Percentiles rank a stretch among this genome's conserved stretches.
Conservation (phyloP, 768 basidiomycete genomes). For the Ephemerocybe angulata region DNA sequence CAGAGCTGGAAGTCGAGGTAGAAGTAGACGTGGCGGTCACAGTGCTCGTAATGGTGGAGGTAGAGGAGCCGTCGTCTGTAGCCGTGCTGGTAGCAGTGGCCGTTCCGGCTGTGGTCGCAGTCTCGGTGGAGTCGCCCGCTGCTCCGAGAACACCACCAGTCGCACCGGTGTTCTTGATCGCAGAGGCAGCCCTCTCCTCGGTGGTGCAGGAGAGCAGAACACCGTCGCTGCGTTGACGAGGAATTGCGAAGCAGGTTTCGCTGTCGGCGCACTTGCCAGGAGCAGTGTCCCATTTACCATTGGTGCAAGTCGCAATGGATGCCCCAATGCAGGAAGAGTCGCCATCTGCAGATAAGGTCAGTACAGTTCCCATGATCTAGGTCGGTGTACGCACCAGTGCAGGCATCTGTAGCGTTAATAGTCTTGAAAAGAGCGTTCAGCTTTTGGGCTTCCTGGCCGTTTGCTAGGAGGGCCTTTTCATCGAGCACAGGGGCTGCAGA, state of each 20-base stretch:
- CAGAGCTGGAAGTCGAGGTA: too few species aligned
- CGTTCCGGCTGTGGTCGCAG: constrained; percentile 7
- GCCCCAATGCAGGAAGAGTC: constrained; percentile 43
- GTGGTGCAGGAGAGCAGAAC: constrained; percentile 48
- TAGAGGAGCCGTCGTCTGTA: constrained; percentile 6
- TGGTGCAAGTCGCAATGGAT: constrained; percentile 37
- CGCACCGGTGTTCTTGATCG: constrained; percentile 46
- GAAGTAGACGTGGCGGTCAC: constrained; percentile 13
- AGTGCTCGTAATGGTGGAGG: constrained; percentile 11
- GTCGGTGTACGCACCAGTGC: constrained; percentile 34
- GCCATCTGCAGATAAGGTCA: constrained; percentile 27
- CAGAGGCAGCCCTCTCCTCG: constrained; percentile 39
- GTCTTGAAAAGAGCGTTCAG: constrained; percentile 45
- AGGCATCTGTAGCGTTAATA: constrained; percentile 39
- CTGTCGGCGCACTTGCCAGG: constrained; percentile 30
- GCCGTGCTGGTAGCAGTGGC: constrained; percentile 11
- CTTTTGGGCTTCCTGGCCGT: constrained; percentile 48
- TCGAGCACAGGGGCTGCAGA: constrained; percentile 30
- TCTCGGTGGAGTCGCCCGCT: background rate
- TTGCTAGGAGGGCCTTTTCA: constrained; percentile 40
- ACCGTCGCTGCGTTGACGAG: constrained; percentile 24
- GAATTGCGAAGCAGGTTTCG: constrained; percentile 51
- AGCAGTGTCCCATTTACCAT: constrained; percentile 37
- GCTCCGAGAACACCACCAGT: constrained; percentile 35
- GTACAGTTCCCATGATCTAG: background rate